Evolutionary conservation across 225 moss, liverwort and hornwort species (phyloP).

Genomic region (Asterella californica): DNA sequence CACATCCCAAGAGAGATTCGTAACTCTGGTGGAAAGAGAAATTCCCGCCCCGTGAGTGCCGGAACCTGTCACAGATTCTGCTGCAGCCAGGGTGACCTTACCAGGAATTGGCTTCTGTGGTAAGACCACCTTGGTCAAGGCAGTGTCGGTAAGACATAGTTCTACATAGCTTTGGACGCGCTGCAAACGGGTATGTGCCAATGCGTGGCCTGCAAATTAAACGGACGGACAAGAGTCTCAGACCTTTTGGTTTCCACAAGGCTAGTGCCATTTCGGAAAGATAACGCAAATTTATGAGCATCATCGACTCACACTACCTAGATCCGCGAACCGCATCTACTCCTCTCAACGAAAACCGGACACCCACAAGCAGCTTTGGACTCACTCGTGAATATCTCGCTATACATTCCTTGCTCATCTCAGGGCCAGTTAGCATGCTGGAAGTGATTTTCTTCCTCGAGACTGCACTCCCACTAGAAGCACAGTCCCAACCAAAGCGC

Average conservation of each 20-base stretch:
- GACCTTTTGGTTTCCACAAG: slow-evolving; percentile 15
- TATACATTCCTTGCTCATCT: not conserved
- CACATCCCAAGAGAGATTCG: too few species aligned
- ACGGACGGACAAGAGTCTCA: slow-evolving; percentile 4
- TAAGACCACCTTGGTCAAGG: slow-evolving; percentile 7
- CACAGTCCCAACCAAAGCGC: too few species aligned
- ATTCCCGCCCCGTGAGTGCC: too few species aligned
- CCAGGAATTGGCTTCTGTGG: not conserved
- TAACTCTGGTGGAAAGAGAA: too few species aligned
- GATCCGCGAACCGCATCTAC: not conserved
- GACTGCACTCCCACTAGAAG: too few species aligned
- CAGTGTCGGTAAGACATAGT: not conserved
- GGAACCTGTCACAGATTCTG: not conserved
- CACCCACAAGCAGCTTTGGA: not conserved
- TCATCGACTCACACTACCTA: slow-evolving; percentile 11
- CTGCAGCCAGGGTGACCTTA: not conserved
- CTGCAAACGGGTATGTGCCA: not conserved
- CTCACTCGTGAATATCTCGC: too few species aligned
- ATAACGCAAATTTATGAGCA: slow-evolving; percentile 31
- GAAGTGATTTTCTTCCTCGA: not conserved
- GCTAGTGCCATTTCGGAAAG: slow-evolving; percentile 26
- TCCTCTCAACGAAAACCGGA: not conserved
- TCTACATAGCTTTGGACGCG: not conserved
- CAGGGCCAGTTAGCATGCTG: not conserved
- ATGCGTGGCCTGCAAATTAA: not conserved